Evolutionary conservation across 441 rosid species (phyloP), one percentile per base, ranked within the genome.

Genomic region (Pelargonium myrrhifolium): DNA sequence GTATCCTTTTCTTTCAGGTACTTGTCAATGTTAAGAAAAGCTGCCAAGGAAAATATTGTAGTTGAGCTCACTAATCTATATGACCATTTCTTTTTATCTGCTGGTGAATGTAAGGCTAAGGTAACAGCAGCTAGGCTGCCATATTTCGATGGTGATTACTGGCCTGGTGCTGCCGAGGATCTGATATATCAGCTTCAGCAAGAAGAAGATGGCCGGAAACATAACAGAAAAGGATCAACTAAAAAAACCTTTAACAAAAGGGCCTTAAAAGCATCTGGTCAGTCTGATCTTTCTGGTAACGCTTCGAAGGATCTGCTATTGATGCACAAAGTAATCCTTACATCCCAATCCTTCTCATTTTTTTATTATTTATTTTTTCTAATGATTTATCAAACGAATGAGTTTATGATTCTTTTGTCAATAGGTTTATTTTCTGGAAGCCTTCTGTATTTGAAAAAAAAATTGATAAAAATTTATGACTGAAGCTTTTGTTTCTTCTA

Each of bases 131-230:
- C 97, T 40, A 90, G 98, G 86, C 85, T 96, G 66, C 99, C 99
- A 31, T 96, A 96, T 86, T 96, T 96, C 65, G 99, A 93, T 76
- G 99, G 99, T 77, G 98, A 96, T 80, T 96, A 96, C 80, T 96
- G 98, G 99, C 98, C 99, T 65, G 99, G 96, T 75, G 98, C 99
- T 65, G 99, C 99, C 0, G 99, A 96, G 84, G 98, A 96, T 76
- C 80, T 96, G 65, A 90, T 96, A 71, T 80, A 85, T 84, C 98
- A 90, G 82, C 84, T 96, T 75, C 86, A 88, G 65, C 97, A 96
- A 84, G 98, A 95, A 71, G 98, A 92, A 79, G 97, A 96, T 77
- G 96, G 95, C 66, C 87, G 87, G 82, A 95, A 89, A 79, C 88
- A 85, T 40, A 95, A 89, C 73, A 92, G 89, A 81, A 92, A 90